Evolutionary conservation across 352 stramenopile species (phyloP).

Genomic region (Pythium biforme): DNA sequence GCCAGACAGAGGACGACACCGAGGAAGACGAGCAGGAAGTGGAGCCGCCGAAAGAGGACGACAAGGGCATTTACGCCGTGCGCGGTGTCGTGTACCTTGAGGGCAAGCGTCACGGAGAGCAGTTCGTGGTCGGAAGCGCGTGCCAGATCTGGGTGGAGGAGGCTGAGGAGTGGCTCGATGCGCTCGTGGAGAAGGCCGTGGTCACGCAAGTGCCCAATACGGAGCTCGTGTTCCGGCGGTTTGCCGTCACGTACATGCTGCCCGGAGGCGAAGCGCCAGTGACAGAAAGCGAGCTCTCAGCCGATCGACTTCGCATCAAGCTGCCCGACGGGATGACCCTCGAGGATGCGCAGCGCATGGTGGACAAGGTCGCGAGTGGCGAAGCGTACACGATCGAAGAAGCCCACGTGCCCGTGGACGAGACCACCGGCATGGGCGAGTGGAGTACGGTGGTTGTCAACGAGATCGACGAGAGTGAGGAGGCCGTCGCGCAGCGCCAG

Average conservation of each 20-base stretch:
- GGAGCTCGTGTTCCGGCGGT: constrained; percentile 51
- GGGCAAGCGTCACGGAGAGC: constrained; percentile 69
- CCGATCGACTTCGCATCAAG: constrained; percentile 66
- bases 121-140: constrained; percentile 62
- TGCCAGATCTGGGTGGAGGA: constrained; percentile 85
- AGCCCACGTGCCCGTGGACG: constrained; percentile 34
- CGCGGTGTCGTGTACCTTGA: constrained; percentile 76
- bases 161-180: constrained; percentile 70
- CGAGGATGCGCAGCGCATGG: constrained; percentile 62
- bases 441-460: constrained; percentile 78
- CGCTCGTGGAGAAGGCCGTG: constrained; percentile 59
- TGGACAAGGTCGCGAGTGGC: constrained; percentile 40
- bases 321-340: constrained; percentile 63
- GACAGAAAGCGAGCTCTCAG: constrained; percentile 49
- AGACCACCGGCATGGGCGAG: constrained; percentile 77
- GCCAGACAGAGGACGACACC: constrained; percentile 5
- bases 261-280: constrained; percentile 35
- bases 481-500: constrained; percentile 50
- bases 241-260: constrained; percentile 67
- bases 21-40: constrained; percentile 25
- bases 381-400: constrained; percentile 38
- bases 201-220: constrained; percentile 73
- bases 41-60: constrained; percentile 47
- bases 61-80: constrained; percentile 70
- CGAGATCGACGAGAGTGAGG: constrained; percentile 72